These are phyloP conservation scores for Fomes fomentarius DNA, from an alignment of 1,284 basidiomycete genomes.

Conservation along the genomic window DNA sequence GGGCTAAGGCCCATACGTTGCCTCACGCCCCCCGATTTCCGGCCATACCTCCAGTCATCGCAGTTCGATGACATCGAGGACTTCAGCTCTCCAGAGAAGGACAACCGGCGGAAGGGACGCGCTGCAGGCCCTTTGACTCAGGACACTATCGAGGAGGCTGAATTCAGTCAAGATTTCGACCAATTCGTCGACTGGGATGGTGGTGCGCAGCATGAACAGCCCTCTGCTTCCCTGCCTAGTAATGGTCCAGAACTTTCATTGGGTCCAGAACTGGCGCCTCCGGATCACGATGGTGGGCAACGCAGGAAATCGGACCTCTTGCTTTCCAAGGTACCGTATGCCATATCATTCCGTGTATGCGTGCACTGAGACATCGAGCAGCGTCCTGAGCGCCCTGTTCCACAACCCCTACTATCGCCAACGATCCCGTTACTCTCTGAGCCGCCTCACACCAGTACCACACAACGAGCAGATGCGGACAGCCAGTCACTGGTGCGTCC, in stretches of 20 bases:
- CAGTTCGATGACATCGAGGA: slow-evolving; percentile 26
- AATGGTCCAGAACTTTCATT: slow-evolving; percentile 14
- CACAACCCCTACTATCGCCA: slow-evolving; percentile 1
- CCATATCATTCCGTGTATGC: background rate
- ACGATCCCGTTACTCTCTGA: slow-evolving; percentile 8
- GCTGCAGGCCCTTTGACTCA: slow-evolving; percentile 9
- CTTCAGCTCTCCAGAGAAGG: slow-evolving; percentile 30
- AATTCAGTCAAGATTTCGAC: slow-evolving; percentile 17
- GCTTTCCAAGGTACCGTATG: slow-evolving; percentile 13
- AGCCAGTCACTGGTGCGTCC: slow-evolving; percentile 28
- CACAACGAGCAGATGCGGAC: slow-evolving; percentile 28
- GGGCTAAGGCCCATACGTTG: slow-evolving; percentile 21
- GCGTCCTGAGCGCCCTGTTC: background rate
- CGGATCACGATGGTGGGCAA: background rate
- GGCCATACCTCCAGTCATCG: slow-evolving; percentile 17
- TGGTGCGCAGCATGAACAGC: slow-evolving; percentile 8
- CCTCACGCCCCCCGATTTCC: slow-evolving; percentile 26
- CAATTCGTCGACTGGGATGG: slow-evolving; percentile 26
- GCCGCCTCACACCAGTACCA: slow-evolving; percentile 25
- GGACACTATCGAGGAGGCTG: slow-evolving; percentile 15
- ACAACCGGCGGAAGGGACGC: background rate
- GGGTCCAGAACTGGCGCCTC: slow-evolving; percentile 13
- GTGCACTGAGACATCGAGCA: background rate
- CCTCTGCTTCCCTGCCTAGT: background rate
- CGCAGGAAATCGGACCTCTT: slow-evolving; percentile 3